Base-by-base conservation (phyloP, 768 basidiomycete species). In the Mrakia hoshinonis region DNA sequence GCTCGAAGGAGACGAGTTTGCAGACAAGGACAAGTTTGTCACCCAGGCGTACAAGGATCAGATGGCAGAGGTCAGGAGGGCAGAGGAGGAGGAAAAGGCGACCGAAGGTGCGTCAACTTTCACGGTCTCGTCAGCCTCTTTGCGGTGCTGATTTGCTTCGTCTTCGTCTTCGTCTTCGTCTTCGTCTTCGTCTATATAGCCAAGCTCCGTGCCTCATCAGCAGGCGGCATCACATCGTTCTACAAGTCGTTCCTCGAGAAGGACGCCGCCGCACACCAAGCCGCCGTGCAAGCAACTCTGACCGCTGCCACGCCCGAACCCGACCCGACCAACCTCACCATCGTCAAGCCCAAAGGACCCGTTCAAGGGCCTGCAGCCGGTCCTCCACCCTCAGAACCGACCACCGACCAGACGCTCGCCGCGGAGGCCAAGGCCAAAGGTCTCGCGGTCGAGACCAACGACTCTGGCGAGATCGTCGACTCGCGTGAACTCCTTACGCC, bases 1-100 rank as follows among this genome's bases (percentile, higher is more conserved):
- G 80, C 81, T 84, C 24, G 96, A 99, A 81, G 96, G 96, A 0
- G 93, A 93, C 73, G 85, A 92, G 78, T 99, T 91, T 78, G 84
- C 84, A 69, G 96, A 91, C 82, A 98, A 94, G 82, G 96, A 97
- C 68, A 84, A 87, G n/a, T 99, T 98, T 76, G 95, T 98, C 63
- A 99, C 96, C 0, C 91, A 92, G 76, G 92, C 91, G 29, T 99
- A 99, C 81, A 93, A 92, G 79, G 89, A 91, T 62, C 96, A 98
- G 80, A 90, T 96, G 87, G 93, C 86, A 61, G 90, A 94, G 80
- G 86, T 97, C 7, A 84, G 91, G 69, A 84, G 81, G 77, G 92
- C 93, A 0, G 96, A 98, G 77, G 92, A 92, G 77, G 95, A 98
- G 76, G 96, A 98, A 80, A 89, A 84, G 80, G 80, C 82, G 76